A percentile compares a stretch with the other conserved stretches of the same genome.
Conservation (phyloP, 495 filamentous ascomycete species). For the Rhypophila decipiens region DNA sequence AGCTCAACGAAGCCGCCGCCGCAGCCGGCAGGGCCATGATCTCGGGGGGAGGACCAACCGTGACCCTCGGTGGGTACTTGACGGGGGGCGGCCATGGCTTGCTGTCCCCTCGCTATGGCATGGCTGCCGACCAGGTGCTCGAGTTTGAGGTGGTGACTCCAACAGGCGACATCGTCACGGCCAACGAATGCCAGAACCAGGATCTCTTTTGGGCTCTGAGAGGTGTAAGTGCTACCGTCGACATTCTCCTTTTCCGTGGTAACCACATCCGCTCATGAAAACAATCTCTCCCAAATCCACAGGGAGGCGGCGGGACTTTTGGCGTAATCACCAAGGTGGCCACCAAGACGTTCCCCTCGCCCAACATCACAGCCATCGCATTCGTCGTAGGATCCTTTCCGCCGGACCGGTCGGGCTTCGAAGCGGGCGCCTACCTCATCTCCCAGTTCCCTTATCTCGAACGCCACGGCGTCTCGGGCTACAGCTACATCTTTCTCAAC, state of each 20-base stretch:
- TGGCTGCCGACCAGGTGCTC: constrained; percentile 58
- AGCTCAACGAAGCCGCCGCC: constrained; percentile 25
- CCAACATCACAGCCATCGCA: constrained; percentile 14
- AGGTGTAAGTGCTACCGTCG: constrained; percentile 42
- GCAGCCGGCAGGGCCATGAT: constrained; percentile 28
- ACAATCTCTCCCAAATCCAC: not conserved
- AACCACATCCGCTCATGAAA: too few relatives aligned
- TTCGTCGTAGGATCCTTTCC: constrained; percentile 11
- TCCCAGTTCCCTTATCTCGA: constrained; percentile 30
- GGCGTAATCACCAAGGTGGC: constrained; percentile 56
- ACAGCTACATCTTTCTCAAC: constrained; percentile 21
- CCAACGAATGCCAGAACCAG: constrained; percentile 47
- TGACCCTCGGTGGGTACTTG: constrained; percentile 44
- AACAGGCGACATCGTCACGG: constrained; percentile 44
- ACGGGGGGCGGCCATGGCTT: constrained; percentile 57
- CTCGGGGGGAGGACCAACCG: constrained; percentile 24
- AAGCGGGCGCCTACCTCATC: constrained; percentile 31
- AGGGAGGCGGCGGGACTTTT: constrained; percentile 63
- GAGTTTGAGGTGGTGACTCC: constrained; percentile 57
- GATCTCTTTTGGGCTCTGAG: constrained; percentile 65
- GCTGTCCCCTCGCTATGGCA: constrained; percentile 47
- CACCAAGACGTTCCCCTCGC: constrained; percentile 30
- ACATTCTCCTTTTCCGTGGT: not conserved
- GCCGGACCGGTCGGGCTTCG: constrained; percentile 14
- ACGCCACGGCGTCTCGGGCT: constrained; percentile 33